These are phyloP conservation scores for Fomitopsis palustris DNA, from an alignment of 1,284 basidiomycete species.

Conservation along the genomic window DNA sequence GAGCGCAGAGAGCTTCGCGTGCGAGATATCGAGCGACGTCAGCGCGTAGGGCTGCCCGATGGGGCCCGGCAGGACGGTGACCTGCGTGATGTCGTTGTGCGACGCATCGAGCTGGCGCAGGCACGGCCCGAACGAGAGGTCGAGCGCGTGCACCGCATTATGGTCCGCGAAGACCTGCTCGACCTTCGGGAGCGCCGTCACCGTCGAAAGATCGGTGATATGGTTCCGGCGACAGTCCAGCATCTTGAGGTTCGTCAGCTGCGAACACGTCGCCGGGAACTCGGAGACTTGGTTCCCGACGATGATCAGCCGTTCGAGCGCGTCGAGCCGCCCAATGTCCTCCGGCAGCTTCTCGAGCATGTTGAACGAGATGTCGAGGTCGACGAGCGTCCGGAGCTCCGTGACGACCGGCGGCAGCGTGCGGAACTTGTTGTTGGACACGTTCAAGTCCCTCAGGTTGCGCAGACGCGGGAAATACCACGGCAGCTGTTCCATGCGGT, in stretches of 20 bases:
- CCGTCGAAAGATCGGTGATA: conserved; percentile 71
- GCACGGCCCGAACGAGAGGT: conserved; percentile 68
- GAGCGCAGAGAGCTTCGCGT: conserved; percentile 86
- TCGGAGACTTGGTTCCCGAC: conserved; percentile 84
- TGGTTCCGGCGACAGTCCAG: conserved; percentile 85
- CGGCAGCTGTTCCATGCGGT: conserved; percentile 86
- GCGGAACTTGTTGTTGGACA: conserved; percentile 96
- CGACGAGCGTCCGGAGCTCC: conserved; percentile 70
- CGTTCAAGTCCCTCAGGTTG: conserved; percentile 79
- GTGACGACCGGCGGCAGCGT: conserved; percentile 78
- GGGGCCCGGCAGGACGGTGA: conserved; percentile 63
- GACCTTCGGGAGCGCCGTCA: conserved; percentile 70
- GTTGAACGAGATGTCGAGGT: conserved; percentile 97
- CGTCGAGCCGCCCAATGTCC: conserved; percentile 69
- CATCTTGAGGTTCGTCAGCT: conserved; percentile 61
- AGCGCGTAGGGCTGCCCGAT: conserved; percentile 62
- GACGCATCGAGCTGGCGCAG: conserved; percentile 66
- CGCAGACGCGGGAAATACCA: conserved; percentile 80
- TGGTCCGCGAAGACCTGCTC: conserved; percentile 74
- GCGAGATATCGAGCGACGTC: conserved; percentile 83
- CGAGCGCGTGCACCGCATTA: conserved; percentile 78
- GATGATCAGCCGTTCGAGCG: conserved; percentile 77
- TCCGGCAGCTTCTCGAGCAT: conserved; percentile 81
- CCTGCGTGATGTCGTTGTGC: conserved; percentile 80
- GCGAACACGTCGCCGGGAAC: conserved; percentile 69